Conservation (phyloP, 179 eudicot species). For the Silene vulgaris region DNA sequence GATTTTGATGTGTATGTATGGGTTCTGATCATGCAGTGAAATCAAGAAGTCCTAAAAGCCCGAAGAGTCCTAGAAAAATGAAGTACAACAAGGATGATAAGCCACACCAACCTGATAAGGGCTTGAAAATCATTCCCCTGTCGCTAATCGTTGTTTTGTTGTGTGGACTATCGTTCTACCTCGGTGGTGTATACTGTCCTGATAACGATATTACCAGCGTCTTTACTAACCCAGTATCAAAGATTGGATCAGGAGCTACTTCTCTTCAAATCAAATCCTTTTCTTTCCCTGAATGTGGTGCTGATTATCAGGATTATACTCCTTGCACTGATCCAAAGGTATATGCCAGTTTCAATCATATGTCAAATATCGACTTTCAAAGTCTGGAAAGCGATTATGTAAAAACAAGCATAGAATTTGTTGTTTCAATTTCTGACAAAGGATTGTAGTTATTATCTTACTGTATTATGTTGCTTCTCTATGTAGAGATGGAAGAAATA, state of each 20-base stretch:
- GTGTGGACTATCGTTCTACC: constrained; percentile 85
- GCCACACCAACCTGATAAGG: constrained; percentile 44
- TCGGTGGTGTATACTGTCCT: constrained; percentile 79
- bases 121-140: constrained; percentile 44
- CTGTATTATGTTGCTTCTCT: constrained; percentile 7
- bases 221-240: constrained; percentile 28
- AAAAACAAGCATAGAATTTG: too few relatives aligned
- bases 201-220: constrained; percentile 36
- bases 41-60: constrained; percentile 16
- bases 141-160: constrained; percentile 45
- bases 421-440: too few relatives aligned
- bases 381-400: background rate
- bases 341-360: background rate
- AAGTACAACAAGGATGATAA: constrained; percentile 58
- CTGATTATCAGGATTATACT: constrained; percentile 73
- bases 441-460: background rate
- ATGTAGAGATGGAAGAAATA: constrained; percentile 84
- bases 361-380: constrained; percentile 6
- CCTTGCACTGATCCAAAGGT: constrained; percentile 98
- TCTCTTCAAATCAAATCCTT: constrained; percentile 54
- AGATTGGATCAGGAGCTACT: constrained; percentile 22
- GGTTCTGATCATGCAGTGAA: constrained; percentile 21
- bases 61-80: constrained; percentile 37
- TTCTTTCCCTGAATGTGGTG: constrained; percentile 63
- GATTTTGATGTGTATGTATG: constrained; percentile 1